These are phyloP conservation scores for Lepiota brunneoincarnata DNA, from an alignment of 768 basidiomycete genomes.

Conservation along the genomic window DNA sequence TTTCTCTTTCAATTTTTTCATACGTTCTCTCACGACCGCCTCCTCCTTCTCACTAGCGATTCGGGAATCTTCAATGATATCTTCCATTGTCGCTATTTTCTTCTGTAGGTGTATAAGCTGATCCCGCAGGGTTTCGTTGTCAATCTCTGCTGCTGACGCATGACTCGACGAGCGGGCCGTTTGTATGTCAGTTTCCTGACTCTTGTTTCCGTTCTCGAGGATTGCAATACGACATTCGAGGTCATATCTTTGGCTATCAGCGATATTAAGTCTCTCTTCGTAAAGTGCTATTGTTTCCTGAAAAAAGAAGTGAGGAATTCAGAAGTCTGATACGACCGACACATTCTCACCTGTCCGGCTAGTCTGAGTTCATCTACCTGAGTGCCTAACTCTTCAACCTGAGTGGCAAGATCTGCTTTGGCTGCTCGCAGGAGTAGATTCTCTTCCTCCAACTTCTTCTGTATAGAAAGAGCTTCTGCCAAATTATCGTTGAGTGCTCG, in stretches of 20 bases:
- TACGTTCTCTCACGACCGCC: conserved; percentile 51
- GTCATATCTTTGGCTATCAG: conserved; percentile 74
- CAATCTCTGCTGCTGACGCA: conserved; percentile 84
- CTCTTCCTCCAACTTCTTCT: conserved; percentile 48
- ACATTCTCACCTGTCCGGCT: conserved; percentile 74
- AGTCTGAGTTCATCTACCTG: conserved; percentile 84
- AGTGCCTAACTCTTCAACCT: conserved; percentile 54
- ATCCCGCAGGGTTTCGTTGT: conserved; percentile 89
- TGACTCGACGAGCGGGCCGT: conserved; percentile 24
- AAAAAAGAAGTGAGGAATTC: not conserved
- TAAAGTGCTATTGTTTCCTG: conserved; percentile 95
- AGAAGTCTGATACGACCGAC: not conserved
- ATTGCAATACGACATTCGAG: conserved; percentile 61
- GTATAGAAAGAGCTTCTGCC: conserved; percentile 36
- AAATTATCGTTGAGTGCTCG: conserved; percentile 30
- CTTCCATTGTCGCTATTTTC: conserved; percentile 75
- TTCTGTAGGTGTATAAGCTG: conserved; percentile 87
- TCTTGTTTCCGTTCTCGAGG: conserved; percentile 44
- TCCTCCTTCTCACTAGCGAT: conserved; percentile 76
- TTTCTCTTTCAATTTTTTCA: conserved; percentile 69
- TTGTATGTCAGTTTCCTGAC: conserved; percentile 24
- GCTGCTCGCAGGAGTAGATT: conserved; percentile 44
- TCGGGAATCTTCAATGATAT: conserved; percentile 77
- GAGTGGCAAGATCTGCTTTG: conserved; percentile 59
- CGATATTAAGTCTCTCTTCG: conserved; percentile 78